Conservation (phyloP, 805 yeast species). For the Metschnikowia cerradonensis region DNA sequence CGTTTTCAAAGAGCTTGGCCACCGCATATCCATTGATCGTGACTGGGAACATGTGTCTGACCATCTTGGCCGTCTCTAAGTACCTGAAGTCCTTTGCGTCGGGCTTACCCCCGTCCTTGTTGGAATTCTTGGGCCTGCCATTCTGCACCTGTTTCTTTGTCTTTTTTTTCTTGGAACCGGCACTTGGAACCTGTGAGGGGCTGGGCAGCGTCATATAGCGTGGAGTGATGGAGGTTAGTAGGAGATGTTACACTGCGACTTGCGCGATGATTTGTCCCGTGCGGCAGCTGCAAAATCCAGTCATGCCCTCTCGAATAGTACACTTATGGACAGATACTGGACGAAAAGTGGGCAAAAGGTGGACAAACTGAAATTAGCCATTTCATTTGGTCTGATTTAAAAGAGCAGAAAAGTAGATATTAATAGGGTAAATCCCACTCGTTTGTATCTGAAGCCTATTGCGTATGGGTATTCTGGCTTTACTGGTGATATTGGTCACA, state of each 20-base stretch:
- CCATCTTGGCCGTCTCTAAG: constrained; percentile 31
- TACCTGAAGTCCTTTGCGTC: constrained; percentile 20
- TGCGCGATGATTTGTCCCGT: not conserved
- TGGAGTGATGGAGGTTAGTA: not conserved
- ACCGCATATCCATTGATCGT: constrained; percentile 34
- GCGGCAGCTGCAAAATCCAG: not conserved
- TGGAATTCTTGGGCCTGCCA: constrained; percentile 11
- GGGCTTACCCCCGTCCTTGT: not conserved
- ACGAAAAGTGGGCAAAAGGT: not conserved
- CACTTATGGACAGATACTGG: not conserved
- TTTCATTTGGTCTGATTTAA: no score
- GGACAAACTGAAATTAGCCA: no score
- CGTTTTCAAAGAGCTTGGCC: constrained; percentile 13
- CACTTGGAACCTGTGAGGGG: not conserved
- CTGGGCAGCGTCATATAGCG: not conserved
- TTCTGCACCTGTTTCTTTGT: not conserved
- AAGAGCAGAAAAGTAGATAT: no score
- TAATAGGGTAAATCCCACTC: no score
- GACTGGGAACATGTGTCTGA: constrained; percentile 29
- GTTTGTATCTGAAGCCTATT: no score
- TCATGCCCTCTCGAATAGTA: no score
- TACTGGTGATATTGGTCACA: no score
- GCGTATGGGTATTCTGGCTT: no score
- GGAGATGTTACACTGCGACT: not conserved
- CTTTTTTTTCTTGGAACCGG: not conserved